Evolutionary conservation across 176 grass and related monocot genomes (phyloP).

Genomic region (Musa troglodytarum): DNA sequence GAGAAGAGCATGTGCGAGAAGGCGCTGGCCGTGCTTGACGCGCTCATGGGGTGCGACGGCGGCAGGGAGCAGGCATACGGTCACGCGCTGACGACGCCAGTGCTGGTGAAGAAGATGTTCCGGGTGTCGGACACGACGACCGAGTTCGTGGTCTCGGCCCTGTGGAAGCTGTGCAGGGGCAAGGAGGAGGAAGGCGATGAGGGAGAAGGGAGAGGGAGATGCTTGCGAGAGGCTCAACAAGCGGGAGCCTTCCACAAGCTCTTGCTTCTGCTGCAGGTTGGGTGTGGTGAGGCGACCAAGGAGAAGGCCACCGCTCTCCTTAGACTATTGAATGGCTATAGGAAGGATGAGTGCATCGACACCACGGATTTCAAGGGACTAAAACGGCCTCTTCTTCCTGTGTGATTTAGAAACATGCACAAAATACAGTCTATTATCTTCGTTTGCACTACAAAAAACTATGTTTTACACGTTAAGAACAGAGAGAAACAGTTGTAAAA

Average conservation of each 20-base stretch:
- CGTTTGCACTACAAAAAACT: too few species aligned
- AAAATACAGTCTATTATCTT: too few species aligned
- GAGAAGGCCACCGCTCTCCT: constrained; percentile 75
- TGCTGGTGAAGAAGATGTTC: constrained; percentile 68
- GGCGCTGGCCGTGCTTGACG: constrained; percentile 51
- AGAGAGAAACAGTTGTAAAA: too few species aligned
- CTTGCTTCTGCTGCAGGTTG: constrained; percentile 79
- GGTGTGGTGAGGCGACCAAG: constrained; percentile 60
- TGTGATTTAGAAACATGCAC: too few species aligned
- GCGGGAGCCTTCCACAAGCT: constrained; percentile 83
- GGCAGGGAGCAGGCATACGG: constrained; percentile 29
- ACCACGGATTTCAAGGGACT: constrained; percentile 71
- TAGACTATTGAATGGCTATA: constrained; percentile 52
- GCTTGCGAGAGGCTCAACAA: constrained; percentile 54
- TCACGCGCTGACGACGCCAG: constrained; percentile 53
- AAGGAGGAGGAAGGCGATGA: not conserved
- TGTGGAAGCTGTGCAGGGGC: constrained; percentile 68
- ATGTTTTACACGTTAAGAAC: too few species aligned
- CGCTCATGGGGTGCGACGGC: constrained; percentile 27
- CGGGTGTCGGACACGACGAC: constrained; percentile 62
- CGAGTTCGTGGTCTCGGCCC: constrained; percentile 54
- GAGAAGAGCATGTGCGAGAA: constrained; percentile 81
- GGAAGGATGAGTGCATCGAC: constrained; percentile 67
- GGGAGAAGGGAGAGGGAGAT: constrained; percentile 19
- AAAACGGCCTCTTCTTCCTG: constrained; percentile 55